Evolutionary conservation across 768 basidiomycete genomes (phyloP), one percentile per base, ranked within the genome.

Genomic region (Sporobolomyces phaffii): DNA sequence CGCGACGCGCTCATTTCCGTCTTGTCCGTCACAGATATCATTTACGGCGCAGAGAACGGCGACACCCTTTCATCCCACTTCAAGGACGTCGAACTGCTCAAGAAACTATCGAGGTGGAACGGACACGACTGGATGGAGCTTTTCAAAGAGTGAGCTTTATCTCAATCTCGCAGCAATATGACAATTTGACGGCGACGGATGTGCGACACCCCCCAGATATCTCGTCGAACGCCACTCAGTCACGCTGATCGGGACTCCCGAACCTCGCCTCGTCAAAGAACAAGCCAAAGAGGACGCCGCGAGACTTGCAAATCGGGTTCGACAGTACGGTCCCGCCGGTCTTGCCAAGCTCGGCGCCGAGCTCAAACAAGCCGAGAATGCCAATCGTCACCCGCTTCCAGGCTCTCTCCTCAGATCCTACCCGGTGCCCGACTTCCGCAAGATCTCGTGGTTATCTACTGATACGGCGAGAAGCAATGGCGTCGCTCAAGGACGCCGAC

Each of bases 401-500:
- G 79, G 80, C 15, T 84, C 88, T n/a, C 81, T 96, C 62, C 77
- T 99, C 34, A 86, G 84, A 2, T 81, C 83, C 14, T 98, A 96
- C 82, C 87, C 87, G 20, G 85, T 96, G 36, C 93, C 93, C 0
- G 84, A 88, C 72, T 88, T 92, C 43, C 86, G 86, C 74, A 87
- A 83, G 67, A 91, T 98, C 70, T 84, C 86, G 6, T 96, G 91
- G 90, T 90, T 97, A 56, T 85, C 88, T 2, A 83, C 85, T 13
- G 80, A 85, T 70, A 86, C 81, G 36, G 76, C 79, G 48, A 87
- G 88, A 76, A 87, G 91, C 76, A 78, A 79, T 34, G 86, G 85
- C 1, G 68, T 78, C 47, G 77, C 78, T 10, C 65, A 51, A 34
- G 71, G 67, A 13, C 49, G 33, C 24, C 50, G 38, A n/a, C 49